Percentiles rank a stretch among this genome's conserved stretches.
These are phyloP conservation scores for Hymenoscyphus occultus DNA, from an alignment of 2,329 filamentous ascomycete genomes.

Conservation along the genomic window DNA sequence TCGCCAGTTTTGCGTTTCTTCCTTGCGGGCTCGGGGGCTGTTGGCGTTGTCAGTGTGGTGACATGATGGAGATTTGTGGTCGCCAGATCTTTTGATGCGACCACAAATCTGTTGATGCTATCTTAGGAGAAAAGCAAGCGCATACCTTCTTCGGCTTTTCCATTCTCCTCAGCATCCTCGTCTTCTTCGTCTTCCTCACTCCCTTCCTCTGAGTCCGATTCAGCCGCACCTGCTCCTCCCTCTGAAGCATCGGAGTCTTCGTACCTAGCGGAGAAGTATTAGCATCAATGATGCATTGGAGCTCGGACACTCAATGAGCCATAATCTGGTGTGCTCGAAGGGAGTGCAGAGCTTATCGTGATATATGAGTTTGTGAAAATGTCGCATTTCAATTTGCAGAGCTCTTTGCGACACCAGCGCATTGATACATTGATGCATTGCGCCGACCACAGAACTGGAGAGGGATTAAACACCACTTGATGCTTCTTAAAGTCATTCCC, in stretches of 20 bases:
- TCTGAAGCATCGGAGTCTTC: constrained; percentile 35
- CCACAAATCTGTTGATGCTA: not conserved
- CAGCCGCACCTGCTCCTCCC: constrained; percentile 30
- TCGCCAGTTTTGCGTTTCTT: constrained; percentile 32
- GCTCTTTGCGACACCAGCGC: constrained; percentile 1
- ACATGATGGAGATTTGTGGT: not conserved
- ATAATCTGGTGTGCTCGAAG: not conserved
- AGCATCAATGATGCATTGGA: constrained; percentile 15
- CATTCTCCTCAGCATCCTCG: constrained; percentile 26
- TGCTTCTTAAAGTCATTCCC: not conserved
- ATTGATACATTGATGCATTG: not conserved
- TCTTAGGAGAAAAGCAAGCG: not conserved
- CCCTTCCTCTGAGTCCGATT: constrained; percentile 39
- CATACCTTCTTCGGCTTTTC: constrained; percentile 26
- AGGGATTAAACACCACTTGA: not conserved
- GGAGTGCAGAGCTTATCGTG: not conserved
- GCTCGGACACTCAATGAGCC: not conserved
- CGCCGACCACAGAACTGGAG: not conserved
- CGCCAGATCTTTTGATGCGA: not conserved
- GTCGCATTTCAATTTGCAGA: not conserved
- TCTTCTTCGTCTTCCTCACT: constrained; percentile 26
- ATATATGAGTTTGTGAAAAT: not conserved
- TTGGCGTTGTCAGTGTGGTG: constrained; percentile 13
- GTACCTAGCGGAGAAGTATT: constrained; percentile 25
- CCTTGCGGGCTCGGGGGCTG: constrained; percentile 25